Conservation (phyloP, 805 yeast genomes). For the Candida sakaeoensis region DNA sequence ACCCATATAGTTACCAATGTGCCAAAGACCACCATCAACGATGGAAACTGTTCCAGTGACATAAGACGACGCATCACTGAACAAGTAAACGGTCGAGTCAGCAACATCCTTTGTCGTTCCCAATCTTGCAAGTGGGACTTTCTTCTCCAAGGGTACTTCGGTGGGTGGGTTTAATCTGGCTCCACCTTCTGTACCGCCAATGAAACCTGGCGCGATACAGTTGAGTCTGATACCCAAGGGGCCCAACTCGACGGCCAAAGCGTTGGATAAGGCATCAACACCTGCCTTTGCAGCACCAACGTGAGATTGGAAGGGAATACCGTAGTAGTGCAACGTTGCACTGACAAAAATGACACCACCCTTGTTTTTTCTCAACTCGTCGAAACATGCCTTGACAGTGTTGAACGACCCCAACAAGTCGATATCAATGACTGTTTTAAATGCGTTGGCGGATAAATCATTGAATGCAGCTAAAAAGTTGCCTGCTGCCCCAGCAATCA, state of each 20-base stretch:
- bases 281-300: conserved; percentile 97
- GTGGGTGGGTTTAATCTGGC: conserved; percentile 51
- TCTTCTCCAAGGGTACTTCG: conserved; percentile 29
- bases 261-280: conserved; percentile 79
- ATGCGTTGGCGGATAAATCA: conserved; percentile 78
- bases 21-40: conserved; percentile 94
- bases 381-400: conserved; percentile 78
- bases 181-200: conserved; percentile 78
- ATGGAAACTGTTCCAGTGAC: conserved; percentile 74
- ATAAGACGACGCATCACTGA: conserved; percentile 77
- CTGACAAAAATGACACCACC: conserved; percentile 78
- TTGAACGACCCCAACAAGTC: conserved; percentile 88
- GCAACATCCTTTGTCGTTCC: conserved; percentile 82
- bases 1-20: conserved; percentile 47
- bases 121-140: conserved; percentile 62
- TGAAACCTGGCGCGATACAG: conserved; percentile 89
- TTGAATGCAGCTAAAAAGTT: conserved; percentile 81
- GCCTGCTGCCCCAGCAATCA: conserved; percentile 96
- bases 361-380: conserved; percentile 57
- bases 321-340: conserved; percentile 87
- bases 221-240: conserved; percentile 83
- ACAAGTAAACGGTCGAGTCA: conserved; percentile 76
- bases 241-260: conserved; percentile 87
- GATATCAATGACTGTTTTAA: conserved; percentile 80
- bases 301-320: conserved; percentile 84